Percentiles rank a stretch among this genome's conserved stretches.
Conservation (phyloP, 345 rosid species). For the Cardamine resedifolia region DNA sequence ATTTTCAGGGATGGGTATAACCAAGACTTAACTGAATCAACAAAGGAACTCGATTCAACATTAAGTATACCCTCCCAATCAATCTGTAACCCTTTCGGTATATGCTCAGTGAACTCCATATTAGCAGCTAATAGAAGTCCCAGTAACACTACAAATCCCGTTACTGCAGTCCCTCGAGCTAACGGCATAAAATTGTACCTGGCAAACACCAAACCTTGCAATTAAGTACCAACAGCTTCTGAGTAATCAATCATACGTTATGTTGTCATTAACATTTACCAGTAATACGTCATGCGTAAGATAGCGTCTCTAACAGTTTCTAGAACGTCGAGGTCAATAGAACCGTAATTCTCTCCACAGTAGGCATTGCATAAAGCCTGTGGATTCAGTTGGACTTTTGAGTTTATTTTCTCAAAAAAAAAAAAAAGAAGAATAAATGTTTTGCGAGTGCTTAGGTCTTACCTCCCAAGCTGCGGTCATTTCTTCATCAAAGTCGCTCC, state of each 20-base stretch:
- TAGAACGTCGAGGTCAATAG: slow-evolving; percentile 57
- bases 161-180: slow-evolving; percentile 86
- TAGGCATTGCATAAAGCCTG: slow-evolving; percentile 83
- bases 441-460: slow-evolving; percentile 34
- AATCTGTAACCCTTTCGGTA: slow-evolving; percentile 73
- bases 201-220: slow-evolving; percentile 13
- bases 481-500: slow-evolving; percentile 89
- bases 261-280: slow-evolving; percentile 46
- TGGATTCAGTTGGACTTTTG: slow-evolving; percentile 13
- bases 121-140: slow-evolving; percentile 88
- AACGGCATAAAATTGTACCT: slow-evolving; percentile 99
- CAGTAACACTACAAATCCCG: slow-evolving; percentile 72
- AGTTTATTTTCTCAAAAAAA: neutral
- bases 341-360: slow-evolving; percentile 74
- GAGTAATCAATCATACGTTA: neutral
- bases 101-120: slow-evolving; percentile 74
- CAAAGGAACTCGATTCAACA: slow-evolving; percentile 56
- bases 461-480: slow-evolving; percentile 94
- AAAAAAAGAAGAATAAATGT: neutral
- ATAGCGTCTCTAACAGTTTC: slow-evolving; percentile 73
- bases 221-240: neutral
- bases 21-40: slow-evolving; percentile 73
- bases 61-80: slow-evolving; percentile 97
- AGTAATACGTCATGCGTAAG: slow-evolving; percentile 92
- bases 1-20: slow-evolving; percentile 69